These are phyloP conservation scores for Cladobotryum mycophilum DNA, from an alignment of 2,329 filamentous ascomycete genomes.

Conservation along the genomic window DNA sequence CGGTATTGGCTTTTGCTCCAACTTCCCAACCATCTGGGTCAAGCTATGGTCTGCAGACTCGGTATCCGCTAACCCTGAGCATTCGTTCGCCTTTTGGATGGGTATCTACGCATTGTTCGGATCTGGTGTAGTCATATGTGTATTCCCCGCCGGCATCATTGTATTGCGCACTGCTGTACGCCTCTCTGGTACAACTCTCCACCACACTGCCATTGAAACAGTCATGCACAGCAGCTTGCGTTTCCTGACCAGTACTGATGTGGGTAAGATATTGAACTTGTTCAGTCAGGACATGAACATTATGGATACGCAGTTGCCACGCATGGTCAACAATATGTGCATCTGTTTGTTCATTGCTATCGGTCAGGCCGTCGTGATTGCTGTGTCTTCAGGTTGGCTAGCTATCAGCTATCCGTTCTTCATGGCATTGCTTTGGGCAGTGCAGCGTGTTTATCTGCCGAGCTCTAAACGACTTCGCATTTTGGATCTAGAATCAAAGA, in stretches of 20 bases:
- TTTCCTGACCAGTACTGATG: slow-evolving; percentile 37
- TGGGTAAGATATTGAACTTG: slow-evolving; percentile 35
- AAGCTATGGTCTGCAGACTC: too few relatives aligned
- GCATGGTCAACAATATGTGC: slow-evolving; percentile 25
- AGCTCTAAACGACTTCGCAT: slow-evolving; percentile 55
- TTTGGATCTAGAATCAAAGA: slow-evolving; percentile 56
- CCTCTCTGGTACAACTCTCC: slow-evolving; percentile 27
- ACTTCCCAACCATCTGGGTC: too few relatives aligned
- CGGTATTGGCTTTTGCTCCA: too few relatives aligned
- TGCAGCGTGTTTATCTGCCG: slow-evolving; percentile 53
- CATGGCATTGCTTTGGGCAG: slow-evolving; percentile 36
- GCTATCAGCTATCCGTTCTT: slow-evolving; percentile 46
- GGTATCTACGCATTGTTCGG: too few relatives aligned
- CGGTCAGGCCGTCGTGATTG: slow-evolving; percentile 43
- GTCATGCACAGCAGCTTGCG: slow-evolving; percentile 32
- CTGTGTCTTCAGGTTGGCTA: slow-evolving; percentile 35
- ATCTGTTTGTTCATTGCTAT: slow-evolving; percentile 23
- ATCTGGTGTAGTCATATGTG: too few relatives aligned
- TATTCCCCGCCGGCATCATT: too few relatives aligned
- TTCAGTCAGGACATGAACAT: slow-evolving; percentile 41
- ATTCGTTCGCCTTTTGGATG: too few relatives aligned
- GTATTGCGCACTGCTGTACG: slow-evolving; percentile 17
- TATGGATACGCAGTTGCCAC: slow-evolving; percentile 34
- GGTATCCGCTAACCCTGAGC: too few relatives aligned
- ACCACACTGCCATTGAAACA: slow-evolving; percentile 27